A percentile compares a stretch with the other conserved stretches of the same genome.
Evolutionary conservation across 202 grass and related monocot species (phyloP).

Genomic region (Musa balbisiana): DNA sequence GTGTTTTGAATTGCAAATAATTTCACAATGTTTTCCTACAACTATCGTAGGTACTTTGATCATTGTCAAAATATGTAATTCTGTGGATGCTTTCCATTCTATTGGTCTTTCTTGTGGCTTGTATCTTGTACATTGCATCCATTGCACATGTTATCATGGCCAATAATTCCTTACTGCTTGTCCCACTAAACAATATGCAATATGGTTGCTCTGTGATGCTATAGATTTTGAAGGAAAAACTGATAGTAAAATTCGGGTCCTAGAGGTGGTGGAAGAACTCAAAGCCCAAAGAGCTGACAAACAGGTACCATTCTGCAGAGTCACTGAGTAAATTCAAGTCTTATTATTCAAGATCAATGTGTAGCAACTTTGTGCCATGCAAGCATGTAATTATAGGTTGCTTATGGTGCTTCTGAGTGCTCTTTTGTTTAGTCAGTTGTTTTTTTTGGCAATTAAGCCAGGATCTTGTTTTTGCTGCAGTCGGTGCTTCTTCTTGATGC

Average conservation of each 20-base stretch:
- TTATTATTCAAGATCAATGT: neutral
- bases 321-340: neutral
- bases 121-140: no score
- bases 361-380: neutral
- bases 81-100: no score
- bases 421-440: neutral
- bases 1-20: no score
- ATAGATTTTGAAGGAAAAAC: conserved; percentile 31
- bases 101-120: no score
- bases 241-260: conserved; percentile 25
- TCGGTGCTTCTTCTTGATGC: conserved; percentile 25
- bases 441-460: neutral
- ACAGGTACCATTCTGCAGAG: conserved; percentile 11
- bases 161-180: no score
- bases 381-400: no score
- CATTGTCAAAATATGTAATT: no score
- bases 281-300: conserved; percentile 30
- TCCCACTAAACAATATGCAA: neutral
- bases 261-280: conserved; percentile 26
- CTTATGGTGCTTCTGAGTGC: no score
- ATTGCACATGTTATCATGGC: no score
- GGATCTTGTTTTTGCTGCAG: conserved; percentile 4
- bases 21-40: no score
- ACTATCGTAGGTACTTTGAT: no score
- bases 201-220: neutral